phyloP scores from a whole-genome alignment of 1,284 basidiomycete species.

The Apiotrichum sp. region DNA sequence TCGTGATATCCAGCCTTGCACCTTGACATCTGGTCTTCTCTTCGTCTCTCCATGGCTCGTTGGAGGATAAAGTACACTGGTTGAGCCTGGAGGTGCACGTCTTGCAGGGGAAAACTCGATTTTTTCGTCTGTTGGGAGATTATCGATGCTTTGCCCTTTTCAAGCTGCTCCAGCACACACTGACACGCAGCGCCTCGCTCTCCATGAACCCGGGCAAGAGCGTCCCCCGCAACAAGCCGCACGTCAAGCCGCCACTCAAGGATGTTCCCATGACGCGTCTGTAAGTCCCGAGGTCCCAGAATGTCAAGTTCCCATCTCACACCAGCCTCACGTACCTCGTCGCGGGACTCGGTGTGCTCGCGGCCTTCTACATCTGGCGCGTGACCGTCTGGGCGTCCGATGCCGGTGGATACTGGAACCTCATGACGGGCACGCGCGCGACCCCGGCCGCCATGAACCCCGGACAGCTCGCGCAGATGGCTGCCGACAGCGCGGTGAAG shows the following conservation, averaged over 20 bases:
- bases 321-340: constrained; percentile 41
- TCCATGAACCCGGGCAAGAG: constrained; percentile 31
- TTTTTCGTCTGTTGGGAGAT: no score
- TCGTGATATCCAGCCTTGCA: no score
- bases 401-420: constrained; percentile 46
- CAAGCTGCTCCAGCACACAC: not conserved
- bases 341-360: constrained; percentile 30
- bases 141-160: not conserved
- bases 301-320: not conserved
- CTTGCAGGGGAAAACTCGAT: no score
- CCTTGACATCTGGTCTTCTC: no score
- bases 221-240: constrained; percentile 34
- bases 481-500: constrained; percentile 7
- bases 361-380: constrained; percentile 44
- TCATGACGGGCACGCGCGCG: constrained; percentile 36
- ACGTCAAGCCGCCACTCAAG: constrained; percentile 43
- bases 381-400: constrained; percentile 43
- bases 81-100: no score
- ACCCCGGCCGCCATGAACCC: constrained; percentile 14
- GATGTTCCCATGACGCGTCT: constrained; percentile 43
- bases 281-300: constrained; percentile 24
- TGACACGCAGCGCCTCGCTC: constrained; percentile 29
- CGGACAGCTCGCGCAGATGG: constrained; percentile 12
- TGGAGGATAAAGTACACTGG: no score
- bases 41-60: no score